These are phyloP conservation scores for Diplosphaera chodatii DNA, from an alignment of 139 green algal genomes.

Conservation along the genomic window DNA sequence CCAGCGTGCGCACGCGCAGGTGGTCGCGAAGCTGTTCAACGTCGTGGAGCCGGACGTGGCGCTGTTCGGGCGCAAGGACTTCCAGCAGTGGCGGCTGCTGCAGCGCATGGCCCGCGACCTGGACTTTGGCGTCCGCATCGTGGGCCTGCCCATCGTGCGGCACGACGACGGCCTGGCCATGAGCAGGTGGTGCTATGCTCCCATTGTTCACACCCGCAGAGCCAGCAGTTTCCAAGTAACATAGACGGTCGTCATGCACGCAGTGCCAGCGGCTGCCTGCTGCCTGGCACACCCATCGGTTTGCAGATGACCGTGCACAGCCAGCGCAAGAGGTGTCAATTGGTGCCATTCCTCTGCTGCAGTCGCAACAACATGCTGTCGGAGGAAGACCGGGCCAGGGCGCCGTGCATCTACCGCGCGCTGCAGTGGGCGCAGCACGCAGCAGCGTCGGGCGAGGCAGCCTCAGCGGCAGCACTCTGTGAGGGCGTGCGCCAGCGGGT, in stretches of 20 bases:
- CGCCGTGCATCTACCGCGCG: slow-evolving; percentile 46
- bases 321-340: too few relatives aligned
- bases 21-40: slow-evolving; percentile 96
- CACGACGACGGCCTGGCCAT: slow-evolving; percentile 93
- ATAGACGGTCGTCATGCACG: too few relatives aligned
- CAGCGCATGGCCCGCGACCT: slow-evolving; percentile 82
- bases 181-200: slow-evolving; percentile 57
- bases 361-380: slow-evolving; percentile 85
- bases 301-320: too few relatives aligned
- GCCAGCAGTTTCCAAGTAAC: too few relatives aligned
- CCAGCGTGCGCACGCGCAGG: too few relatives aligned
- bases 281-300: too few relatives aligned
- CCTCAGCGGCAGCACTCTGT: slow-evolving; percentile 16
- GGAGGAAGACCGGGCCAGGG: slow-evolving; percentile 43
- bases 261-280: neutral
- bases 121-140: slow-evolving; percentile 82
- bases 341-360: too few relatives aligned
- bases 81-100: slow-evolving; percentile 93
- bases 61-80: slow-evolving; percentile 96
- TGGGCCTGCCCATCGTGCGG: slow-evolving; percentile 78
- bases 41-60: slow-evolving; percentile 92
- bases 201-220: neutral
- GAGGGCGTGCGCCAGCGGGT: slow-evolving; percentile 38
- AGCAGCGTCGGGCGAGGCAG: slow-evolving; percentile 1
- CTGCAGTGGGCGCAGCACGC: slow-evolving; percentile 31